These are phyloP conservation scores for Aspergillus caelatus DNA, from an alignment of 2,329 filamentous ascomycete species.

Conservation along the genomic window DNA sequence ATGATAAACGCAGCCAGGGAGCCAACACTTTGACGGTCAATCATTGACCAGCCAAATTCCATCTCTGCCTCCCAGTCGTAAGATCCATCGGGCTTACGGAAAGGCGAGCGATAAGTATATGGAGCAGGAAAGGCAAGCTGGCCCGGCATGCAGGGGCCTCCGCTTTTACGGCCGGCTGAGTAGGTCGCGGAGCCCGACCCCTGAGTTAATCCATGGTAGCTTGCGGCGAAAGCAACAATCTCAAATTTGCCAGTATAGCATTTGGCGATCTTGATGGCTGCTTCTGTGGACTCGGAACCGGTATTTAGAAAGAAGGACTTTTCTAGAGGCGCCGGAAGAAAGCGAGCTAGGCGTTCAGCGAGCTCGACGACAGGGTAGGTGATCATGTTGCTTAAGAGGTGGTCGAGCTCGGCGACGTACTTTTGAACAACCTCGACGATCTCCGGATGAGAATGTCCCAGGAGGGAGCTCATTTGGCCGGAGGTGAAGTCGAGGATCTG, in stretches of 20 bases:
- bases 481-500: conserved; percentile 62
- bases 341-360: conserved; percentile 52
- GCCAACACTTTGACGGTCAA: conserved; percentile 62
- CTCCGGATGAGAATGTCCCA: conserved; percentile 62
- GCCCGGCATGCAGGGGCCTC: conserved; percentile 53
- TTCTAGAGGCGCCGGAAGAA: conserved; percentile 53
- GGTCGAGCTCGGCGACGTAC: conserved; percentile 57
- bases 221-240: conserved; percentile 61
- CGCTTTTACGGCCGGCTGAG: conserved; percentile 23
- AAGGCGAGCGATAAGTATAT: conserved; percentile 64
- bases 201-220: conserved; percentile 65
- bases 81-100: conserved; percentile 60
- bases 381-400: conserved; percentile 63
- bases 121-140: conserved; percentile 62
- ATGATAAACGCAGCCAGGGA: conserved; percentile 66
- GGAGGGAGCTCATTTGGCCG: conserved; percentile 62
- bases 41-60: conserved; percentile 62
- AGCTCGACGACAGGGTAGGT: conserved; percentile 60
- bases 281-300: conserved; percentile 61
- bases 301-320: conserved; percentile 63
- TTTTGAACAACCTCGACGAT: conserved; percentile 57
- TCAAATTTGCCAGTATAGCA: conserved; percentile 66
- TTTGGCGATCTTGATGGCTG: conserved; percentile 67
- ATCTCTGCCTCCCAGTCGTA: conserved; percentile 70
- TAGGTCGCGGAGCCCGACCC: conserved; percentile 54